Conservation (phyloP, 768 basidiomycete genomes). For the Strobilomyces dryophilus region DNA sequence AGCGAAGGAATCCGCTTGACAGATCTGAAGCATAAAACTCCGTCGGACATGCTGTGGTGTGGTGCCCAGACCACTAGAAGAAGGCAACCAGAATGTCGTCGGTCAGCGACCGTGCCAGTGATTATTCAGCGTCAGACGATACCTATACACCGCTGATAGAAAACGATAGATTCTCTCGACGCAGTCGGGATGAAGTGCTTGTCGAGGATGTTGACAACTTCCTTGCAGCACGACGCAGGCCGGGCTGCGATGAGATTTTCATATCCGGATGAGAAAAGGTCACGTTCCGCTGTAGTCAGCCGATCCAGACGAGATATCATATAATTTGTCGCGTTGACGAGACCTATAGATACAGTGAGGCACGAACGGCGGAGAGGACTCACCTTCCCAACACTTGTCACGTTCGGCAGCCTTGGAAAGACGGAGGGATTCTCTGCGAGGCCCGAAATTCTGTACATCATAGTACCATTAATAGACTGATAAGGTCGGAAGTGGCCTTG, state of each 20-base stretch:
- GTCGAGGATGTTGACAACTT: background rate
- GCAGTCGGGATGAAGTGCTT: background rate
- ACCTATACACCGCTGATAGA: slow-evolving; percentile 21
- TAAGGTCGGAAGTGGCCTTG: background rate
- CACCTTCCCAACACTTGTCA: background rate
- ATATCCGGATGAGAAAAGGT: background rate
- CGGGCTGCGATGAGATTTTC: background rate
- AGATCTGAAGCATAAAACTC: no score
- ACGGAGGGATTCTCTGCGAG: background rate
- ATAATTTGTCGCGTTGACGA: background rate
- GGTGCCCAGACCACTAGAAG: no score
- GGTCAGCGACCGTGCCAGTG: background rate
- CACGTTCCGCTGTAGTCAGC: background rate
- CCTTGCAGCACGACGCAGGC: background rate
- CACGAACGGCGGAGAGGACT: background rate
- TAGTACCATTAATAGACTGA: background rate
- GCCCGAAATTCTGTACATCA: background rate
- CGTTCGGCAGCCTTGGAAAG: background rate
- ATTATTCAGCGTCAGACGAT: slow-evolving; percentile 20
- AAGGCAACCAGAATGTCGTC: background rate
- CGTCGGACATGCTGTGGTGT: no score
- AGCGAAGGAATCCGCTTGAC: no score
- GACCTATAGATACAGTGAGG: background rate
- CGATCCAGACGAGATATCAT: background rate
- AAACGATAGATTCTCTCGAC: background rate